phyloP scores from a whole-genome alignment of 2,329 filamentous ascomycete genomes.

The Hypoxylon sp. region DNA sequence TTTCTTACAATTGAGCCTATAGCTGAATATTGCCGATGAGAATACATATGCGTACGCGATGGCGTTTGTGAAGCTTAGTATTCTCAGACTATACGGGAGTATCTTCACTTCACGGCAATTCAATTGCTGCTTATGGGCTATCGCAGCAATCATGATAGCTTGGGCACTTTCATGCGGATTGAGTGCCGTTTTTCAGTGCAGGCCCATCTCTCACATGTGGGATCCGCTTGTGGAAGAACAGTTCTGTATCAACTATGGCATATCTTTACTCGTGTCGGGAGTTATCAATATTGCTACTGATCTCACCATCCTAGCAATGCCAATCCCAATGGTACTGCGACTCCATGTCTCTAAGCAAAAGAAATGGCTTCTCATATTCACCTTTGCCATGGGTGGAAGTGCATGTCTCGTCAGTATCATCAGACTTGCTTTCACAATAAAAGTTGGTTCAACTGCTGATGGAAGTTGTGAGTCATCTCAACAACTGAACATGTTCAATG shows the following conservation, averaged over 20 bases:
- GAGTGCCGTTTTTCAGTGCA: slow-evolving; percentile 13
- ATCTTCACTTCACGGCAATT: slow-evolving; percentile 20
- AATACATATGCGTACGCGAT: slow-evolving; percentile 5
- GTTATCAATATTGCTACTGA: slow-evolving; percentile 24
- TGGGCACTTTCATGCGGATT: slow-evolving; percentile 4
- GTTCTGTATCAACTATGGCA: slow-evolving; percentile 20
- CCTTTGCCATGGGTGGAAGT: slow-evolving; percentile 18
- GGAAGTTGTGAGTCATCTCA: slow-evolving; percentile 17
- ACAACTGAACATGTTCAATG: not conserved
- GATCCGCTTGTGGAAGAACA: not conserved
- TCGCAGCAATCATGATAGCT: not conserved
- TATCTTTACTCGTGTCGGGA: slow-evolving; percentile 5
- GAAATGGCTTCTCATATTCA: slow-evolving; percentile 15
- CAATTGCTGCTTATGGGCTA: not conserved
- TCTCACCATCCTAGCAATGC: slow-evolving; percentile 13
- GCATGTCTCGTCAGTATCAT: slow-evolving; percentile 27
- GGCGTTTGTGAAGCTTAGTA: slow-evolving; percentile 22
- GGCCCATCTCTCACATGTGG: slow-evolving; percentile 13
- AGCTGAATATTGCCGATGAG: slow-evolving; percentile 4
- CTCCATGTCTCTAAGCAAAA: slow-evolving; percentile 10
- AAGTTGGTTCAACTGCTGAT: slow-evolving; percentile 13
- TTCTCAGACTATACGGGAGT: slow-evolving; percentile 19
- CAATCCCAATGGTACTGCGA: slow-evolving; percentile 10
- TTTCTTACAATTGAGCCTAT: not conserved
- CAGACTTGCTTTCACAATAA: slow-evolving; percentile 15